A percentile compares a stretch with the other conserved stretches of the same genome.
Evolutionary conservation across 352 stramenopile species (phyloP).

Genomic region (Poterioochromonas sp.): DNA sequence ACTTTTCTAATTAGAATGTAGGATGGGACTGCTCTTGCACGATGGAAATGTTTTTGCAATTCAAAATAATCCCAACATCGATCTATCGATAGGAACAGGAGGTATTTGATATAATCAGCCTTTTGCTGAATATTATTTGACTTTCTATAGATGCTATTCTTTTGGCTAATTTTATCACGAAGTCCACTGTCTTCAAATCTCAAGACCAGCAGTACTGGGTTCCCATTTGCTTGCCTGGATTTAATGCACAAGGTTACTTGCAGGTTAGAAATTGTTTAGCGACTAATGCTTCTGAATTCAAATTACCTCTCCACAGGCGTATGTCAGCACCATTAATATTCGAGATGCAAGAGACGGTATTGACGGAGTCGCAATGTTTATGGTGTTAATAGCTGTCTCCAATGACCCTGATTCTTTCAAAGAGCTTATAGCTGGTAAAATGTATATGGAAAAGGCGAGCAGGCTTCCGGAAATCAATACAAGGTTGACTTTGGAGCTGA

Average conservation of each 20-base stretch:
- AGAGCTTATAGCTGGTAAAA: not conserved
- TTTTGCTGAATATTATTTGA: conserved; percentile 5
- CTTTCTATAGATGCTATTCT: not conserved
- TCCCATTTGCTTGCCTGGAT: conserved; percentile 25
- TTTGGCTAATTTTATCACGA: conserved; percentile 10
- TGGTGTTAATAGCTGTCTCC: not conserved
- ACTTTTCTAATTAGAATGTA: not conserved
- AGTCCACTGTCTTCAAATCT: not conserved
- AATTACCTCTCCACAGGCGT: not conserved
- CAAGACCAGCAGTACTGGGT: conserved; percentile 8
- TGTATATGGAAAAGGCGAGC: not conserved
- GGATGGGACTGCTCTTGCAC: conserved; percentile 15
- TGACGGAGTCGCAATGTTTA: no score
- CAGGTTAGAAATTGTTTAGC: conserved; percentile 5
- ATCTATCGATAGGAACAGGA: not conserved
- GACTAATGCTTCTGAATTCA: not conserved
- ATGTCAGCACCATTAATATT: not conserved
- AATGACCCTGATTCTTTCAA: not conserved
- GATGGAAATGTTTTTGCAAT: not conserved
- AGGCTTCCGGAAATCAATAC: not conserved
- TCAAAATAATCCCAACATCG: not conserved
- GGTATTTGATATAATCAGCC: not conserved
- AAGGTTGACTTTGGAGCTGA: not conserved
- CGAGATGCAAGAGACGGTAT: not conserved
- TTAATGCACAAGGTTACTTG: conserved; percentile 30